Percentiles rank a stretch among this genome's conserved stretches.
These are phyloP conservation scores for Phytophthora vignae DNA, from an alignment of 352 stramenopile species.

Conservation along the genomic window DNA sequence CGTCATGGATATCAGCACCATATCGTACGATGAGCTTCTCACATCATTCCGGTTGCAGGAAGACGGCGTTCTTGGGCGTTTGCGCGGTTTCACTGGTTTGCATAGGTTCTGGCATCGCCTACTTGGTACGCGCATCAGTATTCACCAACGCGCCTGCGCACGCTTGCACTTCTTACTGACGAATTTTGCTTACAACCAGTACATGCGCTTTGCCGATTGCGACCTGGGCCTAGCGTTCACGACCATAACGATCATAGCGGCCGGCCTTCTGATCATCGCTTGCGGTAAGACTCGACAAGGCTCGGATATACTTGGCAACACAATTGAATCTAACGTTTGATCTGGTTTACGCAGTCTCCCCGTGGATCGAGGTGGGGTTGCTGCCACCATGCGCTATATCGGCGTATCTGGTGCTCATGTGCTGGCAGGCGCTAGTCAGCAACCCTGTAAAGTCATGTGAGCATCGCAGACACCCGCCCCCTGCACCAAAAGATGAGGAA, in stretches of 20 bases:
- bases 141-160: neutral
- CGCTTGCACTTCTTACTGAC: neutral
- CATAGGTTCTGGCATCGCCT: slow-evolving; percentile 45
- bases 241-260: slow-evolving; percentile 88
- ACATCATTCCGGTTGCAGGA: slow-evolving; percentile 20
- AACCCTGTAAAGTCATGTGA: slow-evolving; percentile 63
- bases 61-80: slow-evolving; percentile 31
- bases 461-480: slow-evolving; percentile 13
- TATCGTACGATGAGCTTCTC: neutral
- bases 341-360: slow-evolving; percentile 51
- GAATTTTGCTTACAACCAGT: slow-evolving; percentile 55
- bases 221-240: slow-evolving; percentile 78
- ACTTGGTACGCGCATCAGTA: slow-evolving; percentile 47
- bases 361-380: slow-evolving; percentile 76
- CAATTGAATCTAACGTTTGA: slow-evolving; percentile 8
- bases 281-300: no score
- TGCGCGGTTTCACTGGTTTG: slow-evolving; percentile 77
- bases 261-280: slow-evolving; percentile 67
- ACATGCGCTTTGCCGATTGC: slow-evolving; percentile 91
- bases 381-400: slow-evolving; percentile 80
- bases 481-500: slow-evolving; percentile 4
- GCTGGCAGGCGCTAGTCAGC: slow-evolving; percentile 75
- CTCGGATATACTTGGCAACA: no score
- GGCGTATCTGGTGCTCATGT: slow-evolving; percentile 78
- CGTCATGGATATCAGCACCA: neutral